phyloP scores from a whole-genome alignment of 2,329 filamentous ascomycete genomes.

The Volutella citrinella region DNA sequence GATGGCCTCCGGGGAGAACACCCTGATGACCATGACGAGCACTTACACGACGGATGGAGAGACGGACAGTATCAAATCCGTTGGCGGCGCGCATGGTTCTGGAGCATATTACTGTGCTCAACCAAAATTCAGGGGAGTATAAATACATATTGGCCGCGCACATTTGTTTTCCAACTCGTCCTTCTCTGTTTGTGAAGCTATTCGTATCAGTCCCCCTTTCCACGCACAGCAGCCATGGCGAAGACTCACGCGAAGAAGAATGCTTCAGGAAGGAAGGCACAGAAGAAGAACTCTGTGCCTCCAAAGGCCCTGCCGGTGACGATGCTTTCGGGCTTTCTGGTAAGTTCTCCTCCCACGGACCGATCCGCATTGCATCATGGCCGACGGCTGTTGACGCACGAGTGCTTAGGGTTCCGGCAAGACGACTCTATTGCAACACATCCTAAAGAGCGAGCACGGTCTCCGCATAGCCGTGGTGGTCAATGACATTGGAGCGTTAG shows the following conservation, averaged over 20 bases:
- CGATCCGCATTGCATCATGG: too few species aligned
- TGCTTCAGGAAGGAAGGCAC: conserved; percentile 10
- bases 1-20: conserved; percentile 7
- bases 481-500: conserved; percentile 65
- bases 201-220: background rate
- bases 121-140: too few species aligned
- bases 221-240: conserved; percentile 12
- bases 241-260: conserved; percentile 13
- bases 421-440: conserved; percentile 67
- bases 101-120: too few species aligned
- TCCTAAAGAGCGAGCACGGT: conserved; percentile 64
- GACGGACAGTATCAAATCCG: too few species aligned
- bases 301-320: conserved; percentile 32
- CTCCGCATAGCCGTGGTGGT: conserved; percentile 69
- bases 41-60: too few species aligned
- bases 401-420: conserved; percentile 60
- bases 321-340: conserved; percentile 33
- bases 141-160: too few species aligned
- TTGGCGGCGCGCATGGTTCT: too few species aligned
- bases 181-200: too few species aligned
- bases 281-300: too few species aligned
- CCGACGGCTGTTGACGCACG: background rate
- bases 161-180: accelerated
- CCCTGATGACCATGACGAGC: conserved; percentile 20
- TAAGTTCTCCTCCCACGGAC: conserved; percentile 7